A percentile compares a stretch with the other conserved stretches of the same genome.
phyloP scores from a whole-genome alignment of 169 alveolate species.

The Plasmodium ovale region DNA sequence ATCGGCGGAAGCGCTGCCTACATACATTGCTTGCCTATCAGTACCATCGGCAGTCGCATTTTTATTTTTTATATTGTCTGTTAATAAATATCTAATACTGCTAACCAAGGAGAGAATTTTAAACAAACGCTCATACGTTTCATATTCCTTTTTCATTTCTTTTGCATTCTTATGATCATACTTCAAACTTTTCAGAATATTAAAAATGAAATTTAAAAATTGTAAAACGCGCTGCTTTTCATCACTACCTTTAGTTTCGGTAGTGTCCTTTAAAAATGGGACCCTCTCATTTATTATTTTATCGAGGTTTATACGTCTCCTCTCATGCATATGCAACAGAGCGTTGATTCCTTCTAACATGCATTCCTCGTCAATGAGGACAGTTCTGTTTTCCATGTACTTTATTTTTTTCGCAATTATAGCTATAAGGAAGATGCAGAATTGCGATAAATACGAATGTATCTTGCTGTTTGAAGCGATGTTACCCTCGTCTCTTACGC shows the following conservation, averaged over 20 bases:
- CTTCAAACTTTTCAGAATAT: slow-evolving; percentile 31
- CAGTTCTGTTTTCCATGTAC: slow-evolving; percentile 21
- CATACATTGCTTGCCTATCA: not conserved
- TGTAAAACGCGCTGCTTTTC: slow-evolving; percentile 15
- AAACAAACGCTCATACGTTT: slow-evolving; percentile 6
- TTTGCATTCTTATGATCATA: slow-evolving; percentile 8
- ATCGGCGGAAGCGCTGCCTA: not conserved
- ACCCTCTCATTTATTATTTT: slow-evolving; percentile 24
- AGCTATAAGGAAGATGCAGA: slow-evolving; percentile 19
- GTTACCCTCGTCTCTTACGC: not conserved
- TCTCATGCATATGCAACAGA: slow-evolving; percentile 17
- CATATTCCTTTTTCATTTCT: not conserved
- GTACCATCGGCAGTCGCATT: not conserved
- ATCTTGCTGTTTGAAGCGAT: not conserved
- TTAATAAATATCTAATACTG: slow-evolving; percentile 59
- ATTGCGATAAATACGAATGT: not conserved
- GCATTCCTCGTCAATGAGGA: slow-evolving; percentile 3
- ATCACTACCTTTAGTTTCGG: not conserved
- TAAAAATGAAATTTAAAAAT: slow-evolving; percentile 40
- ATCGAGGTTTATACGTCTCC: not conserved
- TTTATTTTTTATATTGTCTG: not conserved
- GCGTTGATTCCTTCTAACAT: slow-evolving; percentile 23
- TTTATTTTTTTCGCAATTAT: slow-evolving; percentile 55
- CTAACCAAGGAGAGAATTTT: slow-evolving; percentile 40
- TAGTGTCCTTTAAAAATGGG: slow-evolving; percentile 12